These are phyloP conservation scores for Irpex rosettiformis DNA, from an alignment of 1,284 basidiomycete species.

Conservation along the genomic window DNA sequence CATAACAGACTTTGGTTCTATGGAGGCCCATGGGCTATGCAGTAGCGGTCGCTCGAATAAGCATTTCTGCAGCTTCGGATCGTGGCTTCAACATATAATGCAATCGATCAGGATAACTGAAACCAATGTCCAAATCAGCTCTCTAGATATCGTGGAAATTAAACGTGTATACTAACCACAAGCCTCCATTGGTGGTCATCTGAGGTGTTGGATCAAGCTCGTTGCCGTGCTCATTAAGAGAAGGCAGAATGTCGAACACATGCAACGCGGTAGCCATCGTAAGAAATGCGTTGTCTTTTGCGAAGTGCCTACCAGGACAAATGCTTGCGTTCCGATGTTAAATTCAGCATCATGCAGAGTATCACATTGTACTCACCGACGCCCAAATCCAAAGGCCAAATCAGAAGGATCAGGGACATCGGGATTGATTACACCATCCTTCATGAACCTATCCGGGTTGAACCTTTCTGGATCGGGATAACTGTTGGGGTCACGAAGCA, in stretches of 20 bases:
- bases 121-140: background rate
- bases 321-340: background rate
- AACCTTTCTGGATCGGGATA: constrained; percentile 22
- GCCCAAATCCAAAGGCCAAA: constrained; percentile 8
- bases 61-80: background rate
- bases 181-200: constrained; percentile 1
- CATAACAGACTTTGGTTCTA: too few relatives aligned
- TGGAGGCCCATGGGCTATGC: too few relatives aligned
- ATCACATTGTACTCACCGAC: background rate
- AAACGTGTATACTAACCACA: background rate
- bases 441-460: constrained; percentile 24
- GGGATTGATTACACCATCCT: background rate
- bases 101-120: background rate
- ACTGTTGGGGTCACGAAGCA: constrained; percentile 21
- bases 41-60: background rate
- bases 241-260: constrained; percentile 10
- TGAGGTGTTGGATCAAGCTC: constrained; percentile 18
- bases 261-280: background rate
- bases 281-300: background rate
- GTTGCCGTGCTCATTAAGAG: constrained; percentile 19
- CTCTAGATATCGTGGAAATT: background rate
- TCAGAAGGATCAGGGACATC: constrained; percentile 3
- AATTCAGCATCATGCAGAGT: background rate
- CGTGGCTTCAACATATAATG: background rate
- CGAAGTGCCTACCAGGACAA: constrained; percentile 5